A percentile compares a stretch with the other conserved stretches of the same genome.
phyloP scores from a whole-genome alignment of 2,329 filamentous ascomycete genomes.

The Talaromyces piceae region DNA sequence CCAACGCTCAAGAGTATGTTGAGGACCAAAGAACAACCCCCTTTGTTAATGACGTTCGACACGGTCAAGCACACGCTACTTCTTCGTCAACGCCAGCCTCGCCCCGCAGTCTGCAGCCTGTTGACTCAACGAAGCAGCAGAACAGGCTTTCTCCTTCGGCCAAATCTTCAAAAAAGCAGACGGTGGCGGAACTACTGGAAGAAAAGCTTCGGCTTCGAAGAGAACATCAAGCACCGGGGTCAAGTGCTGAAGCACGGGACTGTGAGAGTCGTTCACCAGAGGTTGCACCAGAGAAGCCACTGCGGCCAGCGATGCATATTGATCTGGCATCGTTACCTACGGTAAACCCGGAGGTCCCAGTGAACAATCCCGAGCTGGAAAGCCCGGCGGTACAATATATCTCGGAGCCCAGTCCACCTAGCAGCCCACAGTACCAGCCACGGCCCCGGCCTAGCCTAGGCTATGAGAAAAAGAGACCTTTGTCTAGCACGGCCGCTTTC shows the following conservation, averaged over 20 bases:
- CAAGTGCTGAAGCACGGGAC: background rate
- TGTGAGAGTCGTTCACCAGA: background rate
- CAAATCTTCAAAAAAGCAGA: constrained; percentile 6
- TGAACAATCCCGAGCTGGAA: background rate
- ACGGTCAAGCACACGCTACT: background rate
- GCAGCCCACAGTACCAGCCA: background rate
- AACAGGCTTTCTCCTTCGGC: background rate
- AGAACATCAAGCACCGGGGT: constrained; percentile 10
- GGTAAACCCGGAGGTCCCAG: background rate
- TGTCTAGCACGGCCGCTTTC: background rate
- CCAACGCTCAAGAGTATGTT: background rate
- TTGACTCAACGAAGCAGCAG: background rate
- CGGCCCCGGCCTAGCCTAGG: background rate
- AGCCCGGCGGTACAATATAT: constrained; percentile 3
- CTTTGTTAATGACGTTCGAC: background rate
- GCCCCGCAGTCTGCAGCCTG: background rate
- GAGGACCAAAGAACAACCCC: background rate
- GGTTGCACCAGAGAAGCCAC: background rate
- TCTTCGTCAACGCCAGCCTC: background rate
- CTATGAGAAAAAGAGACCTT: background rate
- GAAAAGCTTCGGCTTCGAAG: constrained; percentile 27
- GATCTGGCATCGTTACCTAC: background rate
- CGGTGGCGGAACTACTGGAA: constrained; percentile 26
- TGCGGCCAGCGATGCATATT: background rate
- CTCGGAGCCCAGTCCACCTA: constrained; percentile 1